Conservation (phyloP, 2,329 filamentous ascomycete species). For the Elsinoe ampelina region DNA sequence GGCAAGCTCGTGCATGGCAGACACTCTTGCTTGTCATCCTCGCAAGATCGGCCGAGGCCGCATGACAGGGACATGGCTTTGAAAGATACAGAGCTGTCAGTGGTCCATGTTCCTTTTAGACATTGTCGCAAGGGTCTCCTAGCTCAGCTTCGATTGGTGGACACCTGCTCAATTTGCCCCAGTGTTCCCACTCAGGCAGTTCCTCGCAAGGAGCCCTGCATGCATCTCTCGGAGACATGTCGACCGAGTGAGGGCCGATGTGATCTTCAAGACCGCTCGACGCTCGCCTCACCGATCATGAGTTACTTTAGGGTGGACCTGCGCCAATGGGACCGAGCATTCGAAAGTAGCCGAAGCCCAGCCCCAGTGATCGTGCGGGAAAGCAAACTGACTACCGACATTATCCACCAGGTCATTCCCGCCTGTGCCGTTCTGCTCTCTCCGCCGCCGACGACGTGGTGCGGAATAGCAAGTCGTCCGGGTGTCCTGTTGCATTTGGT, state of each 20-base stretch:
- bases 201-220: not conserved
- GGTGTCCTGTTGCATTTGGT: not conserved
- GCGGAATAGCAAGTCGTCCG: not conserved
- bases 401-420: not conserved
- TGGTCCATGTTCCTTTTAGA: no score
- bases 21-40: not conserved
- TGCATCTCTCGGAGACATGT: not conserved
- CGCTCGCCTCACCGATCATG: not conserved
- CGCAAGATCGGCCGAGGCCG: not conserved
- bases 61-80: not conserved
- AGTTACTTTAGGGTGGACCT: no score
- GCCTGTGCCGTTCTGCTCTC: not conserved
- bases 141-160: no score
- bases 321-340: no score
- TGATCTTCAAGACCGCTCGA: not conserved
- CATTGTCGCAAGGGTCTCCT: no score
- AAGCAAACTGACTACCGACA: not conserved
- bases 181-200: no score
- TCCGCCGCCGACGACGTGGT: not conserved
- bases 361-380: slow-evolving; percentile 1
- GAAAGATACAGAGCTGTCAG: no score
- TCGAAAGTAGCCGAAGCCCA: not conserved
- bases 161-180: no score
- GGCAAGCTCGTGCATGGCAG: not conserved
- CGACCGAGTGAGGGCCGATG: not conserved